Percentiles rank a stretch among this genome's conserved stretches.
Conservation (phyloP, 441 rosid genomes). For the Isatis lusitanica region DNA sequence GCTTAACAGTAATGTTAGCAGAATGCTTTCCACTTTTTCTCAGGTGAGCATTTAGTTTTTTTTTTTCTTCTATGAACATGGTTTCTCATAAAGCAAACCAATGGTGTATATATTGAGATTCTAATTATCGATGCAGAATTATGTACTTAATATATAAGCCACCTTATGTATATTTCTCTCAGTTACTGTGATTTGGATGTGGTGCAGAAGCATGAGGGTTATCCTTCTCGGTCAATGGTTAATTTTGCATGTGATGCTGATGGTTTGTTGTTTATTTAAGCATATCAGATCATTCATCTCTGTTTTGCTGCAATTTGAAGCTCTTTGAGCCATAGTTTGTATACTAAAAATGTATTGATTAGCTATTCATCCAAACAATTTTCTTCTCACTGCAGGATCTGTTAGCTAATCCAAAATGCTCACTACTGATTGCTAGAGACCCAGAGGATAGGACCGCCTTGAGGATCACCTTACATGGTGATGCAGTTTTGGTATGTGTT, state of each 20-base stretch:
- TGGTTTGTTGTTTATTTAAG: slow-evolving; percentile 45
- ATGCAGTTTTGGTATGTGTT: slow-evolving; percentile 66
- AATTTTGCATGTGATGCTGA: slow-evolving; percentile 85
- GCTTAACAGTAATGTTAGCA: slow-evolving; percentile 57
- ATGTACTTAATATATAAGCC: no score
- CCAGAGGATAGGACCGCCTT: slow-evolving; percentile 85
- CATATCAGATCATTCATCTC: not conserved
- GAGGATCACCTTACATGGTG: slow-evolving; percentile 80
- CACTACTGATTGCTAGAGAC: slow-evolving; percentile 77
- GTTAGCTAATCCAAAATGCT: slow-evolving; percentile 77
- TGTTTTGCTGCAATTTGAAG: slow-evolving; percentile 4
- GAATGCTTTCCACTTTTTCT: slow-evolving; percentile 82
- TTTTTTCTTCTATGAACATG: not conserved
- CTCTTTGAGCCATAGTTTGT: not conserved
- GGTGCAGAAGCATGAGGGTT: slow-evolving; percentile 59
- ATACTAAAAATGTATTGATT: not conserved
- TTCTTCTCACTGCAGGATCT: slow-evolving; percentile 56
- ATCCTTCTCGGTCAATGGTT: slow-evolving; percentile 88
- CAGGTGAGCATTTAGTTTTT: slow-evolving; percentile 48
- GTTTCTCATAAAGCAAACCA: not conserved
- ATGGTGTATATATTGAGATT: no score
- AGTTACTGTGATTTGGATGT: not conserved
- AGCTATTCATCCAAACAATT: not conserved
- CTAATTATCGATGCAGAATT: no score
- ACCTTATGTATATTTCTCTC: not conserved